phyloP scores from a whole-genome alignment of 1,284 basidiomycete genomes.

The Anthracocystis walkeri region DNA sequence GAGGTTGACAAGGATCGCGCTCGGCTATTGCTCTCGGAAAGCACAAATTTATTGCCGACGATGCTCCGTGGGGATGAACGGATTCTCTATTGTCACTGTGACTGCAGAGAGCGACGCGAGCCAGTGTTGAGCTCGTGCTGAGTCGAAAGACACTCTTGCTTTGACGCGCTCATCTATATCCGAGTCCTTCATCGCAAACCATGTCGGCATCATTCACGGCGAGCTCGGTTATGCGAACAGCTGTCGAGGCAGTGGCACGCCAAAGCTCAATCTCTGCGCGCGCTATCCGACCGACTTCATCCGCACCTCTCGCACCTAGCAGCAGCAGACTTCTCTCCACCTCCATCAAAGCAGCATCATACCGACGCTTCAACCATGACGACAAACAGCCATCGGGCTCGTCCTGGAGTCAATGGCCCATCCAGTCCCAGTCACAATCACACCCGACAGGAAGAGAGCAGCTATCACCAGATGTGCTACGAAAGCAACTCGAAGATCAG shows the following conservation, averaged over 20 bases:
- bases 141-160: not conserved
- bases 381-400: not conserved
- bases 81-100: not conserved
- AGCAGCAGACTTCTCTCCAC: conserved; percentile 6
- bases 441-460: conserved; percentile 23
- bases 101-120: too few relatives aligned
- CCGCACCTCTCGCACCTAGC: not conserved
- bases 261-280: not conserved
- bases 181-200: not conserved
- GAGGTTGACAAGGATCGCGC: not conserved
- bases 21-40: not conserved
- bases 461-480: conserved; percentile 23
- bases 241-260: conserved; percentile 5
- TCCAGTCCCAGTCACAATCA: conserved; percentile 6
- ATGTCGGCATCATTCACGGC: conserved; percentile 13
- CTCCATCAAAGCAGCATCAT: not conserved
- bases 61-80: not conserved
- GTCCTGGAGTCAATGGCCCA: conserved; percentile 5
- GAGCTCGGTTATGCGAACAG: not conserved
- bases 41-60: not conserved
- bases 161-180: not conserved
- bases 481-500: conserved; percentile 40
- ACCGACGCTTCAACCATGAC: conserved; percentile 7
- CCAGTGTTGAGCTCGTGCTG: not conserved
- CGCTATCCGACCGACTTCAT: not conserved